A percentile compares a stretch with the other conserved stretches of the same genome.
phyloP scores from a whole-genome alignment of 768 basidiomycete genomes.

The Amanita thiersii region DNA sequence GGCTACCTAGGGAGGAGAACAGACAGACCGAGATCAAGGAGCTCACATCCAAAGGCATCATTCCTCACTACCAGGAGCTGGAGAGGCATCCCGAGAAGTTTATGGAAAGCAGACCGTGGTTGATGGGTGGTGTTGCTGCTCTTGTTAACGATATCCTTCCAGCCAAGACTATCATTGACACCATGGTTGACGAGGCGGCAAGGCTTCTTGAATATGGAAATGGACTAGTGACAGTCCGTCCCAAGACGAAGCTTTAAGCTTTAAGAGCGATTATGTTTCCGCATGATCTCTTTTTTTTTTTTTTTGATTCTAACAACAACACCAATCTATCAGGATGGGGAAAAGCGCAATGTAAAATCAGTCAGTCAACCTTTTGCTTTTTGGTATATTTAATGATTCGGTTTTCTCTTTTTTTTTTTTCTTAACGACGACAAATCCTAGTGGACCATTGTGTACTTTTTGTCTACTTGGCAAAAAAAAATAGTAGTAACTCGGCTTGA shows the following conservation, averaged over 20 bases:
- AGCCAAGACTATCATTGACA: conserved; percentile 76
- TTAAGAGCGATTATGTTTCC: background rate
- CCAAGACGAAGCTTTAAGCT: conserved; percentile 43
- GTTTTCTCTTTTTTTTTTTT: too few species aligned
- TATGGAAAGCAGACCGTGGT: conserved; percentile 53
- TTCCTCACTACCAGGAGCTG: conserved; percentile 67
- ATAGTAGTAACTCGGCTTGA: too few species aligned
- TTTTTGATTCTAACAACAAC: too few species aligned
- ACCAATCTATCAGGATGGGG: too few species aligned
- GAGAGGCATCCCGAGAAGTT: conserved; percentile 79
- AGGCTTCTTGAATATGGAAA: conserved; percentile 26
- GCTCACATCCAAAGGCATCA: conserved; percentile 74
- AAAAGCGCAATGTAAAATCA: too few species aligned
- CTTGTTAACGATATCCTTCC: conserved; percentile 71
- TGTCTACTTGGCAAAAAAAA: too few species aligned
- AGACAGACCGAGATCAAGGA: conserved; percentile 75
- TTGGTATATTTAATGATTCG: too few species aligned
- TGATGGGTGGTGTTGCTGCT: conserved; percentile 78
- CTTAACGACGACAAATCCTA: too few species aligned
- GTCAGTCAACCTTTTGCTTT: too few species aligned
- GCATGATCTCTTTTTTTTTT: background rate
- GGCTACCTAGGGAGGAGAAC: conserved; percentile 56
- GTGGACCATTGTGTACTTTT: too few species aligned
- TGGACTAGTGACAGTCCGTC: conserved; percentile 24
- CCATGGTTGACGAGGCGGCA: conserved; percentile 49